A percentile compares a stretch with the other conserved stretches of the same genome.
Evolutionary conservation across 1,284 basidiomycete genomes (phyloP).

Genomic region (Ceratobasidium sp.): DNA sequence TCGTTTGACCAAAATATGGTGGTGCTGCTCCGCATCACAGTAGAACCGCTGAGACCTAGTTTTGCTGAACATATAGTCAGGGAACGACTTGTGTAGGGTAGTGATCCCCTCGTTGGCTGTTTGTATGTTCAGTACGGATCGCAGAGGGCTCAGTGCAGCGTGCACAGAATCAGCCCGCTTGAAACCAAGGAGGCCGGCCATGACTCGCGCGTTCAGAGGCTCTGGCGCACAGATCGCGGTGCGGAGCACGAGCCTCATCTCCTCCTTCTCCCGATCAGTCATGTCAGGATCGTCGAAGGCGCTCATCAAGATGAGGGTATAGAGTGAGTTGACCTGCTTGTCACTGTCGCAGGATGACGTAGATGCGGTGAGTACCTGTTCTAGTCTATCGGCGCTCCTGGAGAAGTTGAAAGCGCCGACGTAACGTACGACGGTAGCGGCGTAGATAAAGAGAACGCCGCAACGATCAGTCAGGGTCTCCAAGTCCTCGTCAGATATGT

Average conservation of each 20-base stretch:
- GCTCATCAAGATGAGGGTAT: not conserved
- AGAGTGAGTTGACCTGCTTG: not conserved
- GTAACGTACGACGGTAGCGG: slow-evolving; percentile 20
- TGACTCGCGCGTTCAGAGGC: not conserved
- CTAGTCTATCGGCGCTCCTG: not conserved
- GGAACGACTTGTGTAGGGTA: slow-evolving; percentile 14
- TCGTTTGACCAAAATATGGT: not conserved
- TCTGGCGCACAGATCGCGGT: slow-evolving; percentile 12
- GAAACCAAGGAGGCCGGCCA: not conserved
- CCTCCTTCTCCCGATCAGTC: not conserved
- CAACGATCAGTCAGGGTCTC: not conserved
- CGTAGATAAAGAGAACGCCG: slow-evolving; percentile 15
- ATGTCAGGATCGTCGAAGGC: slow-evolving; percentile 8
- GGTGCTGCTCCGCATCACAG: not conserved
- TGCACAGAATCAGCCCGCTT: not conserved
- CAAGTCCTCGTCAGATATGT: not conserved
- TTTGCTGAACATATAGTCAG: not conserved
- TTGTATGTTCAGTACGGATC: slow-evolving; percentile 19
- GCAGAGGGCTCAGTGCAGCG: not conserved
- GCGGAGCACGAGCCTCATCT: slow-evolving; percentile 4
- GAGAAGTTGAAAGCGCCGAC: not conserved
- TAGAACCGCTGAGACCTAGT: not conserved
- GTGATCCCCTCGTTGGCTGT: not conserved
- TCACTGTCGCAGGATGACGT: not conserved
- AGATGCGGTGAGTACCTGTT: not conserved